Base-by-base conservation (phyloP, 2,329 filamentous ascomycete species). In the Neurospora sp. region DNA sequence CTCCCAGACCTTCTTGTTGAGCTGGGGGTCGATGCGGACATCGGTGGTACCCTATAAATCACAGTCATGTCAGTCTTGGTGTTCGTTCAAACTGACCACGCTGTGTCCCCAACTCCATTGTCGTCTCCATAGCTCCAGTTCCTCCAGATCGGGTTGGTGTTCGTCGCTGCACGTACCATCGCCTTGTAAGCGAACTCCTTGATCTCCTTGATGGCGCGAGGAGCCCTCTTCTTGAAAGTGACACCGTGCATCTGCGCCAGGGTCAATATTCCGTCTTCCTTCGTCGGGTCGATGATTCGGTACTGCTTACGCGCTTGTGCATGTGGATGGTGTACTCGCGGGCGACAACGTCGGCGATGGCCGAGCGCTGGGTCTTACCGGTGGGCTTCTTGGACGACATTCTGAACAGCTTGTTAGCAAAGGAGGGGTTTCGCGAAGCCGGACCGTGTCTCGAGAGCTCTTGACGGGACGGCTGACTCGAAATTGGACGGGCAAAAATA, bases 1-100 rank as follows among this genome's bases (percentile, higher is more conserved):
- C 87, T 99, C 96, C 96, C 96, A 99, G 83, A 99, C 95, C 90
- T 99, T 98, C 93, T 99, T 99, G 92, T 99, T 99, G 81, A 99
- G 87, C 87, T 96, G 92, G 81, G 96, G 96, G 89, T 99, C 96
- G 82, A 99, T 86, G 80, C 96, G 96, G 86, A 99, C 96, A 83
- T 99, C 96, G 80, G 88, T 85, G 85, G 96, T 99, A 82, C 95
- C 95, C 96, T 99, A 78, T 72, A 70, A 71, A 68, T 71, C 69
- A 73, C 23, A 70, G 67, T 70, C 66, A 67, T 70, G 72, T 72
- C 73, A 75, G 73, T 58, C 69, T 52, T 73, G 67, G 68, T 68
- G 19, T 67, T 67, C 67, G n/a, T 67, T 46, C 39, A 40, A 66
- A 36, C 46, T 58, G 46, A 58, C 46, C 46, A 58, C 46, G 46